phyloP scores from a whole-genome alignment of 345 rosid genomes.

The Populus ilicifolia region DNA sequence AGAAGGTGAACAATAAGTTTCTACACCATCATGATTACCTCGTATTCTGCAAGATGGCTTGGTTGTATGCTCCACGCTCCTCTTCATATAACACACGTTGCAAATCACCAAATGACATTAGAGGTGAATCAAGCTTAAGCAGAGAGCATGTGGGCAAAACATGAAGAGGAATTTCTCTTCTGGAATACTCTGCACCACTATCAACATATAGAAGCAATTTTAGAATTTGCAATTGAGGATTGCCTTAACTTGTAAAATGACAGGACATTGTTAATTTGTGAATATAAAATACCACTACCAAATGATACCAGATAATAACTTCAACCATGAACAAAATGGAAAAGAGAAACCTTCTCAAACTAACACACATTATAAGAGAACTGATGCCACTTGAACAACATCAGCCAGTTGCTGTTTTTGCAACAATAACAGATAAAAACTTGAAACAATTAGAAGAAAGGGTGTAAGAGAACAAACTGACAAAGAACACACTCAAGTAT shows the following conservation, averaged over 20 bases:
- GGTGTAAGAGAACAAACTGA: constrained; percentile 1
- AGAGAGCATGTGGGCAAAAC: constrained; percentile 71
- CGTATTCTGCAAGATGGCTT: constrained; percentile 64
- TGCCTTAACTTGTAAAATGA: background rate
- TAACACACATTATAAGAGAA: background rate
- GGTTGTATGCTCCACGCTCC: constrained; percentile 78
- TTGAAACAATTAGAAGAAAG: background rate
- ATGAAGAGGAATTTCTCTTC: constrained; percentile 84
- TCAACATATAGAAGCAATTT: constrained; percentile 26
- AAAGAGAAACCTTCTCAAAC: background rate
- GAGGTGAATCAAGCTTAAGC: constrained; percentile 70
- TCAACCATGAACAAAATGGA: background rate
- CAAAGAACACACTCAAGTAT: constrained; percentile 32
- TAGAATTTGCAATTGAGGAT: constrained; percentile 16
- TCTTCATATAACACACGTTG: constrained; percentile 85
- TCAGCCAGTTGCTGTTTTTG: too few relatives aligned
- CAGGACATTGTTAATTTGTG: background rate
- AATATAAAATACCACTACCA: background rate
- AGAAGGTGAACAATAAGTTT: background rate
- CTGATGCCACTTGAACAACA: too few relatives aligned
- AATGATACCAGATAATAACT: background rate
- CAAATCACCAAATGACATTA: constrained; percentile 73
- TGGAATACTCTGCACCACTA: constrained; percentile 80
- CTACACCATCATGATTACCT: constrained; percentile 39
- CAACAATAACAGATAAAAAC: too few relatives aligned